Percentiles rank a stretch among this genome's conserved stretches.
These are phyloP conservation scores for Babesia ovis DNA, from an alignment of 169 alveolate species.

Conservation along the genomic window DNA sequence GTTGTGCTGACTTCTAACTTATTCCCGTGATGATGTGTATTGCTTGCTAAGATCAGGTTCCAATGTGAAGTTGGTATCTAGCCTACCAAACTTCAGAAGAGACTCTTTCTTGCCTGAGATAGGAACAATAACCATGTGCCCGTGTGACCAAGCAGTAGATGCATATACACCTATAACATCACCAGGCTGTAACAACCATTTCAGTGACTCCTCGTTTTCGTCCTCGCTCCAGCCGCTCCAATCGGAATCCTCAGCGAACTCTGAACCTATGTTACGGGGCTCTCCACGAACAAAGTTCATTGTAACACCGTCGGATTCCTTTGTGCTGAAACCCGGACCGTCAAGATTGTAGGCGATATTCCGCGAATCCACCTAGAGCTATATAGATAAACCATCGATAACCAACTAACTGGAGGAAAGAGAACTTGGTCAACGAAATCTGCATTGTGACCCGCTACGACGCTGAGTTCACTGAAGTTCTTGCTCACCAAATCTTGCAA, in stretches of 20 bases:
- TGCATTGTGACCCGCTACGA: conserved; percentile 41
- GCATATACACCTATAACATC: conserved; percentile 69
- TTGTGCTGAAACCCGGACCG: conserved; percentile 58
- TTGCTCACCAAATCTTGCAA: conserved; percentile 68
- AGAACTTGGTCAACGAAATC: conserved; percentile 36
- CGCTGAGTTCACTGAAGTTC: conserved; percentile 24
- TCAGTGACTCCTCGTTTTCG: conserved; percentile 53
- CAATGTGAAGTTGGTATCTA: conserved; percentile 22
- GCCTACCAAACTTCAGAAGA: conserved; percentile 39
- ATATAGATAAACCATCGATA: not conserved
- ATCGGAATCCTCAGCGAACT: conserved; percentile 46
- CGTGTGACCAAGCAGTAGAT: conserved; percentile 80
- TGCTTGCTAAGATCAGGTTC: conserved; percentile 58
- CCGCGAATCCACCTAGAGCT: not conserved
- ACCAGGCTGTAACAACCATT: conserved; percentile 74
- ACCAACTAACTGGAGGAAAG: conserved; percentile 33
- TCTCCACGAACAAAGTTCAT: conserved; percentile 37
- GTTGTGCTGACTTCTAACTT: not conserved
- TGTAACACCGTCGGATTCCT: conserved; percentile 35
- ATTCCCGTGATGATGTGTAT: conserved; percentile 24
- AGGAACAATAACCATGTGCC: conserved; percentile 70
- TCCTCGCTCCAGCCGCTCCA: conserved; percentile 68
- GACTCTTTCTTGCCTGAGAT: conserved; percentile 19
- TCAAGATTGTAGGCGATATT: conserved; percentile 23
- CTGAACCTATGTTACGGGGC: conserved; percentile 36